Conservation (phyloP, 192 early-diverging fungal genomes). For the Rhizophagus prolifer region DNA sequence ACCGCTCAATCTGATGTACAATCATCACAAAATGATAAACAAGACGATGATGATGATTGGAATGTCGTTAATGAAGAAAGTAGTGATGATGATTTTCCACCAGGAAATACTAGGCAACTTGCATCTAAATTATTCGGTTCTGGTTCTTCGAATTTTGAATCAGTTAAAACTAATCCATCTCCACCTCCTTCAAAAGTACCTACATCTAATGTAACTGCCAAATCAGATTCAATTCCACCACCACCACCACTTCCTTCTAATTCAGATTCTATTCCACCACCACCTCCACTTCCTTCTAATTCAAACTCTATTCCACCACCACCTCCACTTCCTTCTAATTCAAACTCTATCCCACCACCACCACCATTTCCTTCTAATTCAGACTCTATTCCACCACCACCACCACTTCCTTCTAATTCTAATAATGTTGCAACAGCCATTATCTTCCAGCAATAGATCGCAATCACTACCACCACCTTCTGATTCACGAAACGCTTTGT, state of each 20-base stretch:
- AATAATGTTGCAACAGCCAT: slow-evolving; percentile 4
- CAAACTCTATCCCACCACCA: slow-evolving; percentile 23
- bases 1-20: background rate
- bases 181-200: slow-evolving; percentile 31
- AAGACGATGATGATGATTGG: slow-evolving; percentile 39
- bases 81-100: slow-evolving; percentile 32
- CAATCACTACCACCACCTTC: slow-evolving; percentile 26
- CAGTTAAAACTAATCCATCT: slow-evolving; percentile 4
- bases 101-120: slow-evolving; percentile 28
- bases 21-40: background rate
- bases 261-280: slow-evolving; percentile 4
- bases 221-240: slow-evolving; percentile 11
- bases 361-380: slow-evolving; percentile 11
- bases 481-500: slow-evolving; percentile 49
- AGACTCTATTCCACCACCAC: slow-evolving; percentile 17
- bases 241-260: slow-evolving; percentile 30
- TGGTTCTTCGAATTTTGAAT: background rate
- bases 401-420: slow-evolving; percentile 15
- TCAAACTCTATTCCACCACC: slow-evolving; percentile 24
- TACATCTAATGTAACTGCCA: background rate
- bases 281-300: slow-evolving; percentile 19
- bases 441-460: slow-evolving; percentile 12
- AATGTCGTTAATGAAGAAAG: slow-evolving; percentile 31
- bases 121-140: slow-evolving; percentile 31
- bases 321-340: slow-evolving; percentile 27